Conservation (phyloP, 2,329 filamentous ascomycete genomes). For the Arthrobotrys sinensis region DNA sequence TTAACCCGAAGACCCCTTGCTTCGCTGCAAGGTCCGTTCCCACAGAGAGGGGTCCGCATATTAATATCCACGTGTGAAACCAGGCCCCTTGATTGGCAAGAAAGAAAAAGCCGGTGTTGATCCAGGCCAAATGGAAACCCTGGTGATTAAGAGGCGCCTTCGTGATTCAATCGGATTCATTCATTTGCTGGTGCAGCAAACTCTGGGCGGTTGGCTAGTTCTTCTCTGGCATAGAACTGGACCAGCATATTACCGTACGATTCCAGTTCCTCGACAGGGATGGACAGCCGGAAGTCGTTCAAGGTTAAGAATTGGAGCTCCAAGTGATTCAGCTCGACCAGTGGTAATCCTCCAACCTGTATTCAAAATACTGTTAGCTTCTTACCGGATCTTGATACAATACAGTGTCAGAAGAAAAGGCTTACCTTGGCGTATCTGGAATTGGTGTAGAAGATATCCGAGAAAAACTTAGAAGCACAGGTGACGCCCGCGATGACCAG, state of each 20-base stretch:
- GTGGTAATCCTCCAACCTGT: constrained; percentile 91
- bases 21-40: constrained; percentile 22
- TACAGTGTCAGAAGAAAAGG: constrained; percentile 43
- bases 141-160: constrained; percentile 8
- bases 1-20: constrained; percentile 45
- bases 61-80: constrained; percentile 42
- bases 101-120: constrained; percentile 8
- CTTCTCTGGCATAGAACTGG: constrained; percentile 95
- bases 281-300: constrained; percentile 94
- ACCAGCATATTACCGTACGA: constrained; percentile 98
- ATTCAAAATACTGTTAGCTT: constrained; percentile 14
- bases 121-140: constrained; percentile 13
- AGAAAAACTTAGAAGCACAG: constrained; percentile 99
- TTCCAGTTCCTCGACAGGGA: constrained; percentile 95
- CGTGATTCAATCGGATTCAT: constrained; percentile 13
- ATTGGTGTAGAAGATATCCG: constrained; percentile 98
- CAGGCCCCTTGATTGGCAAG: constrained; percentile 26
- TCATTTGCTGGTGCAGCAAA: constrained; percentile 49
- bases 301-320: constrained; percentile 95
- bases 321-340: constrained; percentile 93
- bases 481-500: constrained; percentile 97
- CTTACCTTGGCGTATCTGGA: constrained; percentile 96
- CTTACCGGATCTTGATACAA: constrained; percentile 27
- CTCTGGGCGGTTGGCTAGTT: constrained; percentile 76
- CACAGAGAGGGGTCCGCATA: constrained; percentile 37